A percentile compares a stretch with the other conserved stretches of the same genome.
Conservation (phyloP, 768 basidiomycete genomes). For the Macrolepiota dolichaula region DNA sequence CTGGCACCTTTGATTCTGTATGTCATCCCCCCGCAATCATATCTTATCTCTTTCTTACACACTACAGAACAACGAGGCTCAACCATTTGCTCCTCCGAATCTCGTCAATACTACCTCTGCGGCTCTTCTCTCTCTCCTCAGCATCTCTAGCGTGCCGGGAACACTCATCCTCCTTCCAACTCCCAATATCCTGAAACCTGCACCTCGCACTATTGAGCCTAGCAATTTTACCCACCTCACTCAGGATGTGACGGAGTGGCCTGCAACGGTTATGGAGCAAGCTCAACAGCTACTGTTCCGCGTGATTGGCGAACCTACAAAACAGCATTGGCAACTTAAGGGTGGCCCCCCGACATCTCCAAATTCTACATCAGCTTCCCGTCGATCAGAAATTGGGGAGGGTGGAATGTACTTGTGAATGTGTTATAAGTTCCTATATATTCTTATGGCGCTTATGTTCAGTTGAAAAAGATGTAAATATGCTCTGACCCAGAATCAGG, state of each 20-base stretch:
- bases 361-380: background rate
- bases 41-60: conserved; percentile 11
- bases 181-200: conserved; percentile 35
- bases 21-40: conserved; percentile 7
- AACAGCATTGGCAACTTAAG: conserved; percentile 14
- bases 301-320: conserved; percentile 26
- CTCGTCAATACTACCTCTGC: conserved; percentile 53
- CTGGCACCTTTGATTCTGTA: conserved; percentile 20
- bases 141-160: conserved; percentile 17
- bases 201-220: conserved; percentile 35
- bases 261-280: conserved; percentile 26
- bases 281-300: conserved; percentile 34
- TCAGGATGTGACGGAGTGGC: conserved; percentile 33
- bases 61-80: conserved; percentile 28
- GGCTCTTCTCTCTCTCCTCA: conserved; percentile 42
- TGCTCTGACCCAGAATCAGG: no score
- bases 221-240: conserved; percentile 30
- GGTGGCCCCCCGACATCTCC: background rate
- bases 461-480: no score
- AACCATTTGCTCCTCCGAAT: conserved; percentile 52
- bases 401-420: conserved; percentile 49
- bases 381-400: conserved; percentile 35
- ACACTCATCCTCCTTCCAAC: conserved; percentile 48
- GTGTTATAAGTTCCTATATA: no score
- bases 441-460: no score